phyloP scores from a whole-genome alignment of 2,329 filamentous ascomycete genomes.

The Ramularia endophylla region DNA sequence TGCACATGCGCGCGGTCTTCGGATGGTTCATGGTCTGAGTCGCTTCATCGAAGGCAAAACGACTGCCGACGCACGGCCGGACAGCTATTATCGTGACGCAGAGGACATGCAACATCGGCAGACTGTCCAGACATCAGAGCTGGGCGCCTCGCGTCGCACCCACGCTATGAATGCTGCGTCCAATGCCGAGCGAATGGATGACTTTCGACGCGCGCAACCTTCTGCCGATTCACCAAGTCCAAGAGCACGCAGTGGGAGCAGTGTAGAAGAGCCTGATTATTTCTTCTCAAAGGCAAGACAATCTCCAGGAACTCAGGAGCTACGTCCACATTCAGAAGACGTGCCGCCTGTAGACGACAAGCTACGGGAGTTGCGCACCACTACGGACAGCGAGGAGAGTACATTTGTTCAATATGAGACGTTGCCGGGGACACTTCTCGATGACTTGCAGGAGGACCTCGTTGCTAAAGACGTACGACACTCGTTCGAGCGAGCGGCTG shows the following conservation, averaged over 20 bases:
- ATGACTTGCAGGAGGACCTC: too few relatives aligned
- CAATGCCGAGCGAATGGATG: conserved; percentile 5
- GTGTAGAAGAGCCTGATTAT: too few relatives aligned
- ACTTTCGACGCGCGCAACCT: not conserved
- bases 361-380: too few relatives aligned
- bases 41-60: conserved; percentile 35
- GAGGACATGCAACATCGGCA: not conserved
- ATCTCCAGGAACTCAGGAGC: too few relatives aligned
- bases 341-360: too few relatives aligned
- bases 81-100: not conserved
- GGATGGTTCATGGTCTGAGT: conserved; percentile 50
- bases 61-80: conserved; percentile 16
- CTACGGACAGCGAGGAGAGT: too few relatives aligned
- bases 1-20: conserved; percentile 48
- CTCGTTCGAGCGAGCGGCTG: conserved; percentile 10
- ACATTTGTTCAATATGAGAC: too few relatives aligned
- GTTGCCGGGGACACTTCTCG: too few relatives aligned
- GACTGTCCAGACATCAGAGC: not conserved
- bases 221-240: too few relatives aligned
- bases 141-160: conserved; percentile 4
- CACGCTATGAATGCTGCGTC: conserved; percentile 7
- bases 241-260: too few relatives aligned
- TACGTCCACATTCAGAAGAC: too few relatives aligned
- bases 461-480: conserved; percentile 1
- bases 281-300: too few relatives aligned